Evolutionary conservation across 2,329 filamentous ascomycete species (phyloP), one percentile per base, ranked within the genome.

Genomic region (Ophiostoma fasciatum): DNA sequence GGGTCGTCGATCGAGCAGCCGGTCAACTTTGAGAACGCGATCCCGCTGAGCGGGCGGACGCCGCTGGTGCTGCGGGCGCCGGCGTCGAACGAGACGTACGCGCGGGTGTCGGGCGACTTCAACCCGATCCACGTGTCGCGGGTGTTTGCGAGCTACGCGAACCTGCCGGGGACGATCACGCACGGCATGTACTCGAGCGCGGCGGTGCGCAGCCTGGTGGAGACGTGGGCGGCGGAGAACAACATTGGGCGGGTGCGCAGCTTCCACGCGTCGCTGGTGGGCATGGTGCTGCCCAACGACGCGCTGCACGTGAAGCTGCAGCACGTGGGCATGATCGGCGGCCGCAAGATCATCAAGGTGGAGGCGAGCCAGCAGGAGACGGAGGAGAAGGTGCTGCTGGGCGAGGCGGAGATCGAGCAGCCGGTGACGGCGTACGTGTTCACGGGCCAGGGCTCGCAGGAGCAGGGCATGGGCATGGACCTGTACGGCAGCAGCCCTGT

Each of bases 381-480:
- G 0, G 90, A 94, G 54, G 90, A 96, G 48, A 96, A 94, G 68
- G 85, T 98, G 11, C 68, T 98, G 5, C 66, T 94, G 34, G 90
- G 84, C 52, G 88, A 96, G 61, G 90, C 90, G 19, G 90, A 98
- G 60, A 84, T 98, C 40, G 90, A 98, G 61, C 90, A 98, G 57
- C 92, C 92, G 7, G 84, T 90, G 23, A 93, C 88, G 2, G 79
- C 90, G 5, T 98, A 98, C 51, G 84, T 98, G 48, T 98, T 98
- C 61, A 98, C 92, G 45, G 90, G 90, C 38, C 90, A 98, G 60
- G 90, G 90, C 49, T 94, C 87, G 34, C 92, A 98, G 59, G 90
- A 98, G 60, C 90, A 98, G 59, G 90, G 90, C 43, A 98, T 98
- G 90, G 90, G 90, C 61, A 98, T 98, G 90, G 90, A 96, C 52